Base-by-base conservation (phyloP, 73 alveolate genomes). In the Stentor coeruleus region DNA sequence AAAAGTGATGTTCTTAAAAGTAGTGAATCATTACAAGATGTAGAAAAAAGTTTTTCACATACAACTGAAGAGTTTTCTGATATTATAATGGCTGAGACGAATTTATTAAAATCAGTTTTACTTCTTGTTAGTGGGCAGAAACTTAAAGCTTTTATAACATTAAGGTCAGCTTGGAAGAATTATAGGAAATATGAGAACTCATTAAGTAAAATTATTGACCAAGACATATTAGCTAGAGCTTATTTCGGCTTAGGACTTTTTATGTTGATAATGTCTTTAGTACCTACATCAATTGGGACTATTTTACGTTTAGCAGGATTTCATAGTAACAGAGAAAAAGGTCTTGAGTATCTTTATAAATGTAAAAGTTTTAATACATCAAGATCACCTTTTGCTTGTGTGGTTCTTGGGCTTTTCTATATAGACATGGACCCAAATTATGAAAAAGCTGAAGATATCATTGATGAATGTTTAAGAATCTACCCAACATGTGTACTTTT, bases 401-500 rank as follows among this genome's bases (percentile, higher is more conserved):
- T 88, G 6, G 59, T 85, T 42, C 55, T 88, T 2, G 89, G 85
- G 14, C 84, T 88, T 38, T 88, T 74, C 74, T 76, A 85, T 73
- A 74, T 88, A 72, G 94, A 88, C 55, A 76, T 85, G 72, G 90
- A 88, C 42, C 94, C 94, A 4, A 28, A 85, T 42, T 49, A 84
- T 0, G 89, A 84, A 26, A 85, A 74, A 60, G 91, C 88, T 3
- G 76, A 86, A 58, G 33, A 26, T 35, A 33, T 75, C 58, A 26
- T 88, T 30, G 74, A 88, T 59, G 42, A 58, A 35, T 38, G 38
- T 39, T 81, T 88, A 1, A 35, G 14, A 31, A 87, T 66, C 37
- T 88, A 59, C 81, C 94, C 94, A 28, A 75, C 80, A 58, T 88
- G 91, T 59, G 91, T 86, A 35, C 38, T 88, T 28, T 88, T 88